These are phyloP conservation scores for Leucosporidium yakuticum DNA, from an alignment of 768 basidiomycete genomes.

Conservation along the genomic window DNA sequence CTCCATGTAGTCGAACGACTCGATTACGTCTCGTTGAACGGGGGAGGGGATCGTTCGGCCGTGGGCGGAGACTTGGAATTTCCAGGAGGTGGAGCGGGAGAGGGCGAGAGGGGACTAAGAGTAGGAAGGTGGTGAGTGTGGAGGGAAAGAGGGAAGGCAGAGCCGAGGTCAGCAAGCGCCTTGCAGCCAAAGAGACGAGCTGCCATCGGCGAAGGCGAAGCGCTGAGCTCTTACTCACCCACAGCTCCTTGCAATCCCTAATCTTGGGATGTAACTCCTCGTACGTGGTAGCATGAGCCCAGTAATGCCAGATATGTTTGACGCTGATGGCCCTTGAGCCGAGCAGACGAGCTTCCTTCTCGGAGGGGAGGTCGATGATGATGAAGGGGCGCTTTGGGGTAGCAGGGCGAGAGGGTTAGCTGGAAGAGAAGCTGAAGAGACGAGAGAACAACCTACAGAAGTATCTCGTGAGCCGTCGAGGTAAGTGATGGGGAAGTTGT, in stretches of 20 bases:
- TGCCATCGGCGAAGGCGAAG: constrained; percentile 35
- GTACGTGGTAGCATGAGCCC: constrained; percentile 46
- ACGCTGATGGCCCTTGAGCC: constrained; percentile 73
- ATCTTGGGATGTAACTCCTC: constrained; percentile 60
- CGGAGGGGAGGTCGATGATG: constrained; percentile 60
- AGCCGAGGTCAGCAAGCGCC: too few relatives aligned
- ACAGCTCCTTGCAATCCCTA: constrained; percentile 33
- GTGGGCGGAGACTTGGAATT: constrained; percentile 61
- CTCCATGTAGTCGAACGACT: constrained; percentile 73
- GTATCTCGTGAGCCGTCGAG: constrained; percentile 18
- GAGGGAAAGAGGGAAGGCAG: constrained; percentile 34
- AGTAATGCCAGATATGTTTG: constrained; percentile 55
- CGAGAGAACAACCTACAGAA: constrained; percentile 5
- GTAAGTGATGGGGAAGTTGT: constrained; percentile 14
- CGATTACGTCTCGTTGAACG: constrained; percentile 20
- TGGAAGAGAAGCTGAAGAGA: not conserved
- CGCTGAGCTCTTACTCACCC: constrained; percentile 29
- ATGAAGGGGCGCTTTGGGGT: constrained; percentile 58
- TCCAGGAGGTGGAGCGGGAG: constrained; percentile 61
- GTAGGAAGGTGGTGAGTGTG: too few relatives aligned
- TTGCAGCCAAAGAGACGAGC: too few relatives aligned
- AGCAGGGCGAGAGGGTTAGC: not conserved
- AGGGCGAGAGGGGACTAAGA: constrained; percentile 55
- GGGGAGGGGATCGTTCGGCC: constrained; percentile 25
- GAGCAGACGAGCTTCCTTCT: constrained; percentile 67